phyloP scores from a whole-genome alignment of 768 basidiomycete genomes.

The Tulasnella calospora region DNA sequence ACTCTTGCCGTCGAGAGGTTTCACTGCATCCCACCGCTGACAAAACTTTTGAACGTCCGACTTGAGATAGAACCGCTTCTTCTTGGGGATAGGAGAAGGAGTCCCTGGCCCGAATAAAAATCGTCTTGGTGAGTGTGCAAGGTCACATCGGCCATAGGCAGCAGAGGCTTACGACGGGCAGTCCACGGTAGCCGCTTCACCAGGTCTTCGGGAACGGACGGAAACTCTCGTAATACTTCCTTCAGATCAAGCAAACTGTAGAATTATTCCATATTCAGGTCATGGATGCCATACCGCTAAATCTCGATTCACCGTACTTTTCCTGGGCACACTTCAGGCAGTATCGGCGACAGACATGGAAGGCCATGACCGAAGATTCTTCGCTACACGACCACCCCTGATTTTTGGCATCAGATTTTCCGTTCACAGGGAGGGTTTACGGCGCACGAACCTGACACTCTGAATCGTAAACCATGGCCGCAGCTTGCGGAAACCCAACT shows the following conservation, averaged over 20 bases:
- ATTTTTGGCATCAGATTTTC: neutral
- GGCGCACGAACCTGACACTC: neutral
- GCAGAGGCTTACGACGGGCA: neutral
- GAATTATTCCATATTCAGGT: neutral
- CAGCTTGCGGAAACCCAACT: neutral
- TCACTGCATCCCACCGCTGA: neutral
- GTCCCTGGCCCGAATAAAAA: too few relatives aligned
- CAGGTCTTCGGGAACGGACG: neutral
- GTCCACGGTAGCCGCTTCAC: neutral
- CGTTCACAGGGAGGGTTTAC: neutral
- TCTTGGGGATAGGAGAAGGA: neutral
- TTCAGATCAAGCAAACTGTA: neutral
- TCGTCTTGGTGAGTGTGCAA: neutral
- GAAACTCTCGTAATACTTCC: neutral
- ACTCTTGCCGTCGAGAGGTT: neutral
- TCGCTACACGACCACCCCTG: neutral
- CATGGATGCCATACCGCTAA: neutral
- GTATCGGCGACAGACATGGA: neutral
- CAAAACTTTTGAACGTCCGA: neutral
- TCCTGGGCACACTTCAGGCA: neutral
- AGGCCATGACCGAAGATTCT: neutral
- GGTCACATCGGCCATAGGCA: neutral
- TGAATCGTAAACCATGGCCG: neutral
- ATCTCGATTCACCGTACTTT: neutral
- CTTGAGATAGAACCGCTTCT: neutral